phyloP scores from a whole-genome alignment of 2,329 filamentous ascomycete genomes.

The Helotiales sp. region DNA sequence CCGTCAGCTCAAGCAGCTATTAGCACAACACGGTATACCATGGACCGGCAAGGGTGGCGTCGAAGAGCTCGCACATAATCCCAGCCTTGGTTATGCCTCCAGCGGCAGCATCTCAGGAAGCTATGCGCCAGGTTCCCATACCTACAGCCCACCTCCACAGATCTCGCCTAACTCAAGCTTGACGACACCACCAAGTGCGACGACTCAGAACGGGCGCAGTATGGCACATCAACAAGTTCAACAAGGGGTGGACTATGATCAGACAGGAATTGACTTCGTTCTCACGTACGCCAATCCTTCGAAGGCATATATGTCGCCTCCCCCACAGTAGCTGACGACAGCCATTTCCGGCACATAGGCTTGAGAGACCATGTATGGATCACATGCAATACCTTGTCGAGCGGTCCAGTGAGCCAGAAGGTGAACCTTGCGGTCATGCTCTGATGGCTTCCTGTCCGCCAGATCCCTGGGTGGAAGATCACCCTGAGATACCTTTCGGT shows the following conservation, averaged over 20 bases:
- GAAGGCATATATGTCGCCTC: slow-evolving; percentile 66
- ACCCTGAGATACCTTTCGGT: slow-evolving; percentile 54
- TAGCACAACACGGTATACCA: slow-evolving; percentile 54
- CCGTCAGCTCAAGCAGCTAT: slow-evolving; percentile 61
- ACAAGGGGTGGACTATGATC: slow-evolving; percentile 67
- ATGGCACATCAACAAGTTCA: slow-evolving; percentile 31
- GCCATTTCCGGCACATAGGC: slow-evolving; percentile 52
- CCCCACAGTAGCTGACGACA: slow-evolving; percentile 52
- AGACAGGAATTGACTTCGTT: slow-evolving; percentile 86
- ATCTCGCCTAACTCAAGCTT: slow-evolving; percentile 18
- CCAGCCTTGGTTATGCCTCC: slow-evolving; percentile 49
- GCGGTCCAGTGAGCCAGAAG: slow-evolving; percentile 56
- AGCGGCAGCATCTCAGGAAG: slow-evolving; percentile 63
- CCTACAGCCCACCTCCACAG: slow-evolving; percentile 32
- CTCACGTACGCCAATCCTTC: slow-evolving; percentile 75
- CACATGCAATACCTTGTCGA: slow-evolving; percentile 80
- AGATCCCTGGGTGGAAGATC: slow-evolving; percentile 41
- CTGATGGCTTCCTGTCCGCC: slow-evolving; percentile 92
- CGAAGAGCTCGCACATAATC: slow-evolving; percentile 40
- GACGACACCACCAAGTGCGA: slow-evolving; percentile 1
- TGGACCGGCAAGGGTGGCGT: slow-evolving; percentile 35
- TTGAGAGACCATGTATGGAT: slow-evolving; percentile 91
- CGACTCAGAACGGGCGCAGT: slow-evolving; percentile 22
- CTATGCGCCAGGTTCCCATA: slow-evolving; percentile 49
- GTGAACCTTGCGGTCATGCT: slow-evolving; percentile 80